Evolutionary conservation across 78 protist species (phyloP), one percentile per base, ranked within the genome.

Genomic region (Protostelium mycophagum): DNA sequence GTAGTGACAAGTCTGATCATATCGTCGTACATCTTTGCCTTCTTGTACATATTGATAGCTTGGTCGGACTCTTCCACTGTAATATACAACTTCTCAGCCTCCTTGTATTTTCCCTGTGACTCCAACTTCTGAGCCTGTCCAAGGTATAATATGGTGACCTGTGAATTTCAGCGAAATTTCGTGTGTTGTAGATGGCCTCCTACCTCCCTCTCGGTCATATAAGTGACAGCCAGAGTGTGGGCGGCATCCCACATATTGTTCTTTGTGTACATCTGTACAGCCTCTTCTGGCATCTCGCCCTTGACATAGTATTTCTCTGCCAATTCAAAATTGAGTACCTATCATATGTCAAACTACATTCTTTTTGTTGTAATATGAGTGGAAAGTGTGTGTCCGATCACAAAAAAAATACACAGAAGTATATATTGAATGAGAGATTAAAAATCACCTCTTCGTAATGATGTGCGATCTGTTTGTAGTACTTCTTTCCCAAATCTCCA

Each of bases 1-100:
- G 34, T 28, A 31, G 90, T 0, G 87, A 97, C 96, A 38, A 97
- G 90, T 31, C 97, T 91, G 88, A 97, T 83, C 96, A 96, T 93
- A n/a, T 93, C 93, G 83, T 92, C 97, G 93, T 87, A 97, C 37
- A 89, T 63, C 31, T 90, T 88, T 28, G 38, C 86, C 95, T 89
- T 91, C 90, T 90, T 92, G 96, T 96, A 95, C 98, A 97, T 97
- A 90, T 91, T 83, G 96, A 97, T 96, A 34, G 97, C 97, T 29
- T 88, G 90, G 90, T 95, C 97, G 31, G 94, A 93, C 89, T 95
- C 96, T 34, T 88, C 0, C 28, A 91, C 88, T 63, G 86, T 89
- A 31, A 95, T 1, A 83, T 85, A 90, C 28, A 95, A 89, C 38
- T n/a, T 0, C 86, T 94, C 98, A 28, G 96, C 97, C 0, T 94